Conservation (phyloP, 139 green algal species). For the Picochlorum sp. region DNA sequence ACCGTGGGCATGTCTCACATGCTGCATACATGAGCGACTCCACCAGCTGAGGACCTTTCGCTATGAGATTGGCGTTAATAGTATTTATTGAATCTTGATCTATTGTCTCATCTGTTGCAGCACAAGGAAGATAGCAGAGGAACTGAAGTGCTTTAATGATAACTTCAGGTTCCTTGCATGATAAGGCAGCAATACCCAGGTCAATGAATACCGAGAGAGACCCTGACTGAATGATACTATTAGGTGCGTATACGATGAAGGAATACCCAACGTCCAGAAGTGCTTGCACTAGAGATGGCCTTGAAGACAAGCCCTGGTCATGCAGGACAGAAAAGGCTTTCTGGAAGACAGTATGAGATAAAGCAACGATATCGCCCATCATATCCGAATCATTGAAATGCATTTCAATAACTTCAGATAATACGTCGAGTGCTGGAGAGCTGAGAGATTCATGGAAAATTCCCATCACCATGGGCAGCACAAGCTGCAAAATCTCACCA, state of each 20-base stretch:
- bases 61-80: slow-evolving; percentile 7
- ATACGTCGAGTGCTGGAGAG: slow-evolving; percentile 31
- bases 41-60: slow-evolving; percentile 33
- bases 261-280: slow-evolving; percentile 46
- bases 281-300: slow-evolving; percentile 36
- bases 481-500: slow-evolving; percentile 35
- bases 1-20: slow-evolving; percentile 45
- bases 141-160: slow-evolving; percentile 36
- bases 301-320: slow-evolving; percentile 15
- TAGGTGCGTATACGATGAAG: slow-evolving; percentile 54
- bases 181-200: slow-evolving; percentile 18
- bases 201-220: slow-evolving; percentile 31
- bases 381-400: slow-evolving; percentile 21
- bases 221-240: slow-evolving; percentile 25
- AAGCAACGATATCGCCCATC: slow-evolving; percentile 17
- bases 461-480: slow-evolving; percentile 24
- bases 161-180: slow-evolving; percentile 31
- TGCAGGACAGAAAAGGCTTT: slow-evolving; percentile 23
- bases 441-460: slow-evolving; percentile 29
- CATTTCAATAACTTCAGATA: slow-evolving; percentile 48
- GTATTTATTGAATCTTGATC: slow-evolving; percentile 1
- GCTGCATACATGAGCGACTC: slow-evolving; percentile 31
- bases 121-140: slow-evolving; percentile 28
- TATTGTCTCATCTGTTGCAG: not conserved
- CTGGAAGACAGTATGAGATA: slow-evolving; percentile 10